Percentiles rank a stretch among this genome's conserved stretches.
Conservation (phyloP, 306 rosid genomes). For the Quercus suber region DNA sequence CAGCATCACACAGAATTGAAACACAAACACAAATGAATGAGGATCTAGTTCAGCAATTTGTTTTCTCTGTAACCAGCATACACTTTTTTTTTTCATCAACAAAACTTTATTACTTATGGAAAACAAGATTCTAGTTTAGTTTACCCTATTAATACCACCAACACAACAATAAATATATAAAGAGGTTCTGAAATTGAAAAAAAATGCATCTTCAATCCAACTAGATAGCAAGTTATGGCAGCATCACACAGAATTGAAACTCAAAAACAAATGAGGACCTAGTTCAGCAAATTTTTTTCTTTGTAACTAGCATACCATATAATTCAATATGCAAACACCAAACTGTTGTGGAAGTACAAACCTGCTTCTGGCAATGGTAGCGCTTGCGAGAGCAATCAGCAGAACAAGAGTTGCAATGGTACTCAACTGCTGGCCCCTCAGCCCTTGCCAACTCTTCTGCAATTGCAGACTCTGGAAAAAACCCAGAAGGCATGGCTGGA, state of each 20-base stretch:
- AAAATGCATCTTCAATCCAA: background rate
- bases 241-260: background rate
- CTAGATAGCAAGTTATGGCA: background rate
- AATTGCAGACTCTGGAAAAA: conserved; percentile 73
- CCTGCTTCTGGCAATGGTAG: conserved; percentile 99
- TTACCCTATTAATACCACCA: no score
- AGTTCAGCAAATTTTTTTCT: background rate
- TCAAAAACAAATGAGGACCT: background rate
- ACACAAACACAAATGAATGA: background rate
- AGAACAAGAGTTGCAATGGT: conserved; percentile 94
- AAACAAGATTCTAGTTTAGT: no score
- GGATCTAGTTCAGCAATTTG: background rate
- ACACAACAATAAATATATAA: no score
- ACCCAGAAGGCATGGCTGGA: conserved; percentile 58
- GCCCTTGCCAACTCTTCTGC: conserved; percentile 73
- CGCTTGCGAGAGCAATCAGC: conserved; percentile 98
- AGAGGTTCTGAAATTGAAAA: background rate
- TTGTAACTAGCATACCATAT: background rate
- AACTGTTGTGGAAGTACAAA: conserved; percentile 19
- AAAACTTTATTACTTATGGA: no score
- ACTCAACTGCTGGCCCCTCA: conserved; percentile 88
- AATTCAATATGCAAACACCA: background rate
- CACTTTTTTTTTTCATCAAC: background rate
- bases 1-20: background rate
- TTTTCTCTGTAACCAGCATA: background rate